Evolutionary conservation across 495 filamentous ascomycete genomes (phyloP).

Genomic region (Haplographium delicatum): DNA sequence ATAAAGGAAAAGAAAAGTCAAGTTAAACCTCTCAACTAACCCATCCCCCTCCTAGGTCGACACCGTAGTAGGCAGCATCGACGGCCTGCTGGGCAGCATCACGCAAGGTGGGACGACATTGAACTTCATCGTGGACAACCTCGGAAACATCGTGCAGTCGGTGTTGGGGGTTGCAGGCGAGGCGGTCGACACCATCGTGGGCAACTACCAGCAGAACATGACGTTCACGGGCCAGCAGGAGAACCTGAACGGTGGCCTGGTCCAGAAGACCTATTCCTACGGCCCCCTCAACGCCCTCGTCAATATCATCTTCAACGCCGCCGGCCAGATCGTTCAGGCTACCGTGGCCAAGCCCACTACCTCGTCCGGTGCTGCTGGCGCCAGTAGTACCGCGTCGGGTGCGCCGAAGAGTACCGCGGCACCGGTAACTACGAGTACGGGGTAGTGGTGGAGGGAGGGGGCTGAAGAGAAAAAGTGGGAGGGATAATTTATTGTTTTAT

Average conservation of each 20-base stretch:
- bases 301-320: slow-evolving; percentile 49
- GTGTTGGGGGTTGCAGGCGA: slow-evolving; percentile 36
- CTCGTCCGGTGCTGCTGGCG: not conserved
- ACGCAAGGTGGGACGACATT: slow-evolving; percentile 45
- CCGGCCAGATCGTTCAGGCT: slow-evolving; percentile 52
- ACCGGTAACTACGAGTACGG: not conserved
- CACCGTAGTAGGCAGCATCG: slow-evolving; percentile 46
- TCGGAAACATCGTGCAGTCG: slow-evolving; percentile 54
- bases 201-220: slow-evolving; percentile 52
- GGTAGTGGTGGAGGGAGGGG: not conserved
- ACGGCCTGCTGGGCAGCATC: slow-evolving; percentile 48
- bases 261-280: slow-evolving; percentile 50
- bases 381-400: not conserved
- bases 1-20: too few species aligned
- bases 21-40: too few species aligned
- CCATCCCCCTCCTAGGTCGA: slow-evolving; percentile 38
- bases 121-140: slow-evolving; percentile 52
- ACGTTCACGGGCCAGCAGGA: slow-evolving; percentile 43
- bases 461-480: too few species aligned
- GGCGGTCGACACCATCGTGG: slow-evolving; percentile 43
- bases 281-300: slow-evolving; percentile 48
- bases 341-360: slow-evolving; percentile 32
- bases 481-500: too few species aligned
- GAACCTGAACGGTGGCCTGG: slow-evolving; percentile 40
- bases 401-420: not conserved